Evolutionary conservation across 2,329 filamentous ascomycete species (phyloP), one percentile per base, ranked within the genome.

Genomic region (Parasarocladium wereldwijsianum): DNA sequence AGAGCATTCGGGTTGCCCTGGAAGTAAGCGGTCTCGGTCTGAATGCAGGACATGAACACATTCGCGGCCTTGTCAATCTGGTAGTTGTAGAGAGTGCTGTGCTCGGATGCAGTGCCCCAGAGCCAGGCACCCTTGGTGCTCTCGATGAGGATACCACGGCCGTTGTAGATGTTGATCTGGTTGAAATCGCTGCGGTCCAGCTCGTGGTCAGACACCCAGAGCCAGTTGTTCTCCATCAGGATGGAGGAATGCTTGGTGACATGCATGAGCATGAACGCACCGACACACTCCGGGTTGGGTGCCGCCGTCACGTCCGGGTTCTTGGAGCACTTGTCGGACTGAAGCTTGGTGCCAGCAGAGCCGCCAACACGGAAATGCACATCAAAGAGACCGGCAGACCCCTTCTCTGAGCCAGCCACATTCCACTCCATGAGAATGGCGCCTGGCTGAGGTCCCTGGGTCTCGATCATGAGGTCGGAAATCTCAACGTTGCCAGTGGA

Each of bases 401-500:
- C 38, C 64, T 62, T 31, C 34, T 50, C 38, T 51, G 42, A n/a
- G 3, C 62, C 64, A 12, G 61, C 60, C 22, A 82, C 55, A 46
- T 83, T 83, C 76, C 76, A 83, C 43, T 83, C 62, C 45, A 83
- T 62, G 40, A 83, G 57, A 35, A 81, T 70, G 3, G 70, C 75
- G 34, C 78, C 78, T 1, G 76, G 66, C 13, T 70, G 69, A 4
- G 72, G 64, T 14, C 67, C 69, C 40, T 64, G 60, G 25, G 73
- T 78, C 37, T 69, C 64, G 42, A 84, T 70, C 34, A 82, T 62
- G 27, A 81, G 48, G 42, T 84, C 78, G 29, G 60, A 66, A 38
- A 83, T 76, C 49, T 85, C 77, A 21, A 83, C 73, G n/a, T 56
- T 55, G 31, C 77, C 78, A 18, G 52, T 54, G 29, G 77, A 66